Conservation (phyloP, 345 rosid genomes). For the Zanthoxylum bungeanum region DNA sequence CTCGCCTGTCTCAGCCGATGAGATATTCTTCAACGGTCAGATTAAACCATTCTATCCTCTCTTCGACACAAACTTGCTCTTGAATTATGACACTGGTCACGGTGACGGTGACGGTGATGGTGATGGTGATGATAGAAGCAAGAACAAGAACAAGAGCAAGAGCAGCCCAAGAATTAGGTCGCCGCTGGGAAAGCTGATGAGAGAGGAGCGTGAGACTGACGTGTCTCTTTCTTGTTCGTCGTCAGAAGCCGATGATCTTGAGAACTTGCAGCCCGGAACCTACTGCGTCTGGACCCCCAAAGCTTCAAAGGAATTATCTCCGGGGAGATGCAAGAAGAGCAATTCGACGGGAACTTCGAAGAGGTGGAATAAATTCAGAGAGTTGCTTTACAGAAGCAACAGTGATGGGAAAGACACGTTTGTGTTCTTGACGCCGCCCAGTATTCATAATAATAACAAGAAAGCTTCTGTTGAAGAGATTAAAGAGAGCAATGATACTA, state of each 20-base stretch:
- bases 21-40: constrained; percentile 60
- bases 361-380: constrained; percentile 71
- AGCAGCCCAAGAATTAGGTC: constrained; percentile 17
- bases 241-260: constrained; percentile 59
- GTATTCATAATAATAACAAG: constrained; percentile 10
- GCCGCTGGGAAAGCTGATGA: constrained; percentile 52
- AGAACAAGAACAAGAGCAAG: not conserved
- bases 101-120: too few species aligned
- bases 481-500: not conserved
- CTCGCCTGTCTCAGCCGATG: constrained; percentile 51
- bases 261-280: constrained; percentile 39
- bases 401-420: constrained; percentile 53
- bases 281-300: constrained; percentile 81
- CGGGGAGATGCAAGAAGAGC: constrained; percentile 49
- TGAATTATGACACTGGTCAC: not conserved
- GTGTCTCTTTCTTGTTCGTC: constrained; percentile 35
- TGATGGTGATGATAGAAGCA: too few species aligned
- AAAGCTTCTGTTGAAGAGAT: not conserved
- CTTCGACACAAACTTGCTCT: constrained; percentile 22
- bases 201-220: constrained; percentile 46
- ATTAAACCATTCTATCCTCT: constrained; percentile 57
- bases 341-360: constrained; percentile 53
- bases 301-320: constrained; percentile 6
- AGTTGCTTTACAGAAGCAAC: constrained; percentile 46
- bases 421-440: constrained; percentile 37